Evolutionary conservation across 352 stramenopile species (phyloP).

Genomic region (Blastocystis sp.): DNA sequence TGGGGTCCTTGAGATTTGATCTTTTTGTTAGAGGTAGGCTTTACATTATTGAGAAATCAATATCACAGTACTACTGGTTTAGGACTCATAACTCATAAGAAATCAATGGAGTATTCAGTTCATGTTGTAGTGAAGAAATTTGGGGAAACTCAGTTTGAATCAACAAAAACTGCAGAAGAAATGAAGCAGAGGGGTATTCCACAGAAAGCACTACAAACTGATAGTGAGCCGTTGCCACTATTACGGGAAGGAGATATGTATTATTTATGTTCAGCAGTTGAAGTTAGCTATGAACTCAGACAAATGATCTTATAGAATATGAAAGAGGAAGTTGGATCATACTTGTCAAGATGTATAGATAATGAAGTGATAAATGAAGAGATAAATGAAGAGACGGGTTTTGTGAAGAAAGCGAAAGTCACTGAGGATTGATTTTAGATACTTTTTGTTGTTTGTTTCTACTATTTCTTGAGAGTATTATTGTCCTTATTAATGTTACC

Average conservation of each 20-base stretch:
- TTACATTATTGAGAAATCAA: not conserved
- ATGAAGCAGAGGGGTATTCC: not conserved
- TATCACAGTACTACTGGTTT: no score
- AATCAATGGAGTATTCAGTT: constrained; percentile 1
- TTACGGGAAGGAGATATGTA: constrained; percentile 47
- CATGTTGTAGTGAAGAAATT: constrained; percentile 4
- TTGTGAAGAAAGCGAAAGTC: not conserved
- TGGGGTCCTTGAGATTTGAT: not conserved
- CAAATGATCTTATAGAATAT: constrained; percentile 35
- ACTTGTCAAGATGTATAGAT: not conserved
- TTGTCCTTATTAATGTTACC: not conserved
- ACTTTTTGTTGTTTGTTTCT: not conserved
- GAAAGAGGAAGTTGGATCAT: constrained; percentile 35
- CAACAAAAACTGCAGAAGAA: not conserved
- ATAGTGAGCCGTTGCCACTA: constrained; percentile 39
- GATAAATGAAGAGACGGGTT: not conserved
- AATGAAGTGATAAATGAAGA: not conserved
- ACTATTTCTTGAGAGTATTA: not conserved
- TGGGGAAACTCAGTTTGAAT: not conserved
- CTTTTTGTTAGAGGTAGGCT: not conserved
- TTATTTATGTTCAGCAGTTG: constrained; percentile 25
- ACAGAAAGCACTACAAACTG: constrained; percentile 26
- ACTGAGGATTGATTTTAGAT: not conserved
- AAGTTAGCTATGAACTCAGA: not conserved
- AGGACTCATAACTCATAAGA: not conserved